Evolutionary conservation across 192 early-diverging fungal genomes (phyloP), one percentile per base, ranked within the genome.

Genomic region (Linnemannia schmuckeri): DNA sequence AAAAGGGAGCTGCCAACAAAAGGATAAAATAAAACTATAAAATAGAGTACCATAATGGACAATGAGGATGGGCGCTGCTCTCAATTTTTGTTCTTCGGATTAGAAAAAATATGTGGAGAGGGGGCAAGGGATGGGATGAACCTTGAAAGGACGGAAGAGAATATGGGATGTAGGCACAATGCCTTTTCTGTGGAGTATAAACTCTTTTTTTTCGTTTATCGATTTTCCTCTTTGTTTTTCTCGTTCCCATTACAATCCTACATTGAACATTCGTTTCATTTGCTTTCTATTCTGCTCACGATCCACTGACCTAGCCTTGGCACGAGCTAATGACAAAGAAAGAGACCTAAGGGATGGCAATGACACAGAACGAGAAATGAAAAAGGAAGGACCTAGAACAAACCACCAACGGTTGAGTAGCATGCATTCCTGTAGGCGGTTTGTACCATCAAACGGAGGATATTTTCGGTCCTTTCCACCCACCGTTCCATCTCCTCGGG

Each of bases 131-230:
- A 42, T 17, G 47, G 27, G 57, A 55, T 55, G 54, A 52, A n/a
- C 18, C 22, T 55, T 24, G 57, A 6, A 55, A 55, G 3, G 55
- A 37, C 37, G n/a, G 24, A 61, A n/a, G n/a, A 10, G 54, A n/a
- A 61, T 12, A 66, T 66, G 61, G 61, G 61, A 66, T 66, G 61
- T 66, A 9, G 61, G 61, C n/a, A 66, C 61, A 66, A 66, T 30
- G 61, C 61, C 61, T 33, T 66, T 69, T 33, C 61, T 66, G 61
- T 66, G 61, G 61, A 66, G 61, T 30, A 30, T 66, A 66, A 66
- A 66, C 61, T 66, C 61, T 66, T 33, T 66, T 66, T 66, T 49
- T 54, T 54, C 5, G 17, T 13, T 54, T 33, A 35, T 33, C 30
- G 27, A 46, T 30, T 66, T 15, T 33, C 30, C 33, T 66, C n/a